Evolutionary conservation across 495 filamentous ascomycete species (phyloP).

Genomic region (Neurospora tetrasperma): DNA sequence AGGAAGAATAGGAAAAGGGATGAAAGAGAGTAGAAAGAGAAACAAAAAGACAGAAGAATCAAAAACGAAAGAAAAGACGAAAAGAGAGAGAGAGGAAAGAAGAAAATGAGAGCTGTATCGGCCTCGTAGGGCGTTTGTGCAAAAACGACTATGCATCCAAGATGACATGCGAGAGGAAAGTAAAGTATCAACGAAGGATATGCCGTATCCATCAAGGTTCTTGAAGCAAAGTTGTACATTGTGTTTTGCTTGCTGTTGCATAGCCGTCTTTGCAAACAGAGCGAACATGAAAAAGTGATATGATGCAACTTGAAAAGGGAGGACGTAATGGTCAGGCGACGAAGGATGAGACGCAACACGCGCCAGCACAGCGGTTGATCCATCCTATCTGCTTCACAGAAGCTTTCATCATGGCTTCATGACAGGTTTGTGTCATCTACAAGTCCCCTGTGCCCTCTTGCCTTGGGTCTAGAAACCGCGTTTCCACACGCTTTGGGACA

Average conservation of each 20-base stretch:
- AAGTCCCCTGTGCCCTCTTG: neutral
- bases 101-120: neutral
- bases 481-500: neutral
- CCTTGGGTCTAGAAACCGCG: neutral
- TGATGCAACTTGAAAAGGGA: neutral
- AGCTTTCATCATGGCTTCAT: neutral
- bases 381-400: neutral
- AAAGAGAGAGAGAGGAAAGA: neutral
- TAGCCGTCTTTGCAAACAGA: neutral
- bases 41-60: no score
- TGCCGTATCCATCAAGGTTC: neutral
- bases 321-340: neutral
- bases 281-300: neutral
- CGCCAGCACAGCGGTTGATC: neutral
- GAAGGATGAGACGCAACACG: neutral
- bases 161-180: neutral
- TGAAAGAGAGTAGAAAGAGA: no score
- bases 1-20: no score
- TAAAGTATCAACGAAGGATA: neutral
- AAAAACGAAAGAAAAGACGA: no score
- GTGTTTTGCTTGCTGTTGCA: neutral
- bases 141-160: neutral
- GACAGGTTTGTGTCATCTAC: neutral
- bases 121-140: neutral
- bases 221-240: neutral